These are phyloP conservation scores for Carex scoparia DNA, from an alignment of 176 grass and related monocot species.

Conservation along the genomic window DNA sequence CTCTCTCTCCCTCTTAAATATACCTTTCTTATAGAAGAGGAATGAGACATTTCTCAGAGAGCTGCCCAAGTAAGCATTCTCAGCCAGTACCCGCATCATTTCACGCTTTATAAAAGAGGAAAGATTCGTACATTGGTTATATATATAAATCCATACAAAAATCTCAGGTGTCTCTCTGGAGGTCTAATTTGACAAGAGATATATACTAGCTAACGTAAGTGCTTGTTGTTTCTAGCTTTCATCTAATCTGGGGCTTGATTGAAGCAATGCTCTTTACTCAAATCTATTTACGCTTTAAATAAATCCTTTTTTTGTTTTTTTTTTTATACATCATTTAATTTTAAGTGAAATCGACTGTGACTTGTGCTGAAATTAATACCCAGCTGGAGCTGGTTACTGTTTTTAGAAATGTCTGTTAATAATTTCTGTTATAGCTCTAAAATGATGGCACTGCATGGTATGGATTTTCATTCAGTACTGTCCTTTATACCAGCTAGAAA, in stretches of 20 bases:
- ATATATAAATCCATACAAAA: slow-evolving; percentile 3
- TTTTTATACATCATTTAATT: neutral
- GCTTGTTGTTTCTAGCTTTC: neutral
- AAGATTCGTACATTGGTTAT: slow-evolving; percentile 3
- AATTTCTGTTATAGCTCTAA: neutral
- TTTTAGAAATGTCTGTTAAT: neutral
- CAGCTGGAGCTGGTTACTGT: neutral
- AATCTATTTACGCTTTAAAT: neutral
- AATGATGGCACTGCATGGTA: neutral
- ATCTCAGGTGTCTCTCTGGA: neutral
- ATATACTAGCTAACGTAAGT: neutral
- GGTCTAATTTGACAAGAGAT: neutral
- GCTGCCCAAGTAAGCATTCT: neutral
- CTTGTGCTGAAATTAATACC: neutral
- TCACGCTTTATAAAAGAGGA: neutral
- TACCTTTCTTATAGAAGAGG: slow-evolving; percentile 20
- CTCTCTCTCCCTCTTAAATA: neutral
- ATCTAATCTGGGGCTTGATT: neutral
- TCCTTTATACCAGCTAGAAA: neutral
- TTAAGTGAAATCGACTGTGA: neutral
- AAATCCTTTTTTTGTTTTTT: neutral
- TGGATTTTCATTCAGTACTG: neutral
- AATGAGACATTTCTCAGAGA: slow-evolving; percentile 16
- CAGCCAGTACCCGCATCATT: neutral
- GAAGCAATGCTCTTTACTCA: neutral